These are phyloP conservation scores for Paracoccidioides brasiliensis DNA, from an alignment of 2,329 filamentous ascomycete genomes.

Conservation along the genomic window DNA sequence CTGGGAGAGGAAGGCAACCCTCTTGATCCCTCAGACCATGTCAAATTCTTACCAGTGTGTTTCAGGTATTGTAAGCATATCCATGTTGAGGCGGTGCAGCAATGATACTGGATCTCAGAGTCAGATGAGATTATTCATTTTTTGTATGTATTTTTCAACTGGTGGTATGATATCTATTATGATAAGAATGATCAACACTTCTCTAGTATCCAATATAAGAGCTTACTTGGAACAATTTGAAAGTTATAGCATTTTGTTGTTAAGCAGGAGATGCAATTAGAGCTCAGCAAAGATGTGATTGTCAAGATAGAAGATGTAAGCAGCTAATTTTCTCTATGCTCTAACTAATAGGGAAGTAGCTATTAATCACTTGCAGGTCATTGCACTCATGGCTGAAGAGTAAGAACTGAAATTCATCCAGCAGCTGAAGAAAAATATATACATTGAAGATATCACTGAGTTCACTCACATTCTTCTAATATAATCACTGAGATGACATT, in stretches of 20 bases:
- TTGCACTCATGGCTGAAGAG: neutral
- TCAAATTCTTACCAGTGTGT: neutral
- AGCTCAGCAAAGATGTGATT: too few species aligned
- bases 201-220: slow-evolving; percentile 10
- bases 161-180: slow-evolving; percentile 11
- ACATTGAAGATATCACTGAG: slow-evolving; percentile 20
- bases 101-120: slow-evolving; percentile 15
- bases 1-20: slow-evolving; percentile 14
- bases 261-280: too few species aligned
- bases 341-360: too few species aligned
- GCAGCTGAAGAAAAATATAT: slow-evolving; percentile 19
- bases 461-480: slow-evolving; percentile 19
- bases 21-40: neutral
- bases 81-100: slow-evolving; percentile 12
- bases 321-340: too few species aligned
- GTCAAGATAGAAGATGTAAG: too few species aligned
- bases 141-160: slow-evolving; percentile 15
- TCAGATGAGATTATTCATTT: slow-evolving; percentile 18
- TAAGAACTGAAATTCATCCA: slow-evolving; percentile 14
- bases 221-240: neutral
- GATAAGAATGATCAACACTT: slow-evolving; percentile 9
- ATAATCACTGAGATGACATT: slow-evolving; percentile 21
- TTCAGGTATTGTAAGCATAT: slow-evolving; percentile 15
- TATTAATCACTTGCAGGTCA: too few species aligned
- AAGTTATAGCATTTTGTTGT: too few species aligned